Evolutionary conservation across 495 filamentous ascomycete species (phyloP), one percentile per base, ranked within the genome.

Genomic region (Geopyxis carbonaria): DNA sequence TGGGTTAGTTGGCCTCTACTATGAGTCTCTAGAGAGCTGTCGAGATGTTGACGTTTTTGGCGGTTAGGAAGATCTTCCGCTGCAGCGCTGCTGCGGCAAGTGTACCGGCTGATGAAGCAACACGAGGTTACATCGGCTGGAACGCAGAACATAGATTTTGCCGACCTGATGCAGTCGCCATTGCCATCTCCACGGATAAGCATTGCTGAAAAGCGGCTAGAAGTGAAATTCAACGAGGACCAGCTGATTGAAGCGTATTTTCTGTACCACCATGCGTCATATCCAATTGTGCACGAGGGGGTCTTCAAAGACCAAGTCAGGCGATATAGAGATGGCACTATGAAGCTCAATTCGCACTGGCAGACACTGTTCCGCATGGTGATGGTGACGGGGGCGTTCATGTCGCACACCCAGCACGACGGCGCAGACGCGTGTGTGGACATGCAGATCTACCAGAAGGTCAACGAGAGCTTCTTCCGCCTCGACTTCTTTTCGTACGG

Each of bases 231-330:
- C 23, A 39, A 16, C 5, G 23, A 39, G 36, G 59, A 2, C 36
- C 5, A 8, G 9, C 60, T 69, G 27, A 67, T 70, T 38, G 66
- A 70, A 42, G 60, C 65, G 0, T 70, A 64, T 40, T 70, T 70
- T 40, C 48, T 59, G 11, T 61, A 64, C 39, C 67, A 69, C 40
- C 63, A 70, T 32, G 59, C 57, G 8, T 66, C 62, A 29, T 70
- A 69, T 42, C 67, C 67, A 4, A 62, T 70, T 31, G 50, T 70
- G 20, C 67, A 70, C 31, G 67, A 69, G 45, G 52, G 55, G 1
- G 64, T 63, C 4, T 70, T 70, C 40, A 55, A 65, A 18, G 62
- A 62, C 0, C 60, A 66, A 40, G 64, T 63, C 39, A 19, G 9
- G 11, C 28, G 21, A 25, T 30, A 11, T 6, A 16, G 18, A 19